These are phyloP conservation scores for Leptomonas pyrrhocoris DNA, from an alignment of 208 protist species.

Conservation along the genomic window DNA sequence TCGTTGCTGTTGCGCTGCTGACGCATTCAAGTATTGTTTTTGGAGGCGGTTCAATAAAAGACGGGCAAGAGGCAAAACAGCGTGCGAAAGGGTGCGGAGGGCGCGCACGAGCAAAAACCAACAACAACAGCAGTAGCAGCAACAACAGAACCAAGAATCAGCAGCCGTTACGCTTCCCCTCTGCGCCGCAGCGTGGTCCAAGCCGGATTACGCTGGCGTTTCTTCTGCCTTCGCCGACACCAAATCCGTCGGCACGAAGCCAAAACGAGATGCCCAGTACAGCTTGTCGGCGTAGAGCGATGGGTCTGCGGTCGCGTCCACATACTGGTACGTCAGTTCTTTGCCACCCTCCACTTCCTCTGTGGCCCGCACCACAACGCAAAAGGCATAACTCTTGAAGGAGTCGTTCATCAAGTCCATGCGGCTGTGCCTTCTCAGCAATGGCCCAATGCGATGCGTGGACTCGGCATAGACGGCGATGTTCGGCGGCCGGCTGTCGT, in stretches of 20 bases:
- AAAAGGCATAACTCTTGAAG: conserved; percentile 40
- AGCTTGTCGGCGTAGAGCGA: conserved; percentile 42
- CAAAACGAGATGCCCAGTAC: conserved; percentile 78
- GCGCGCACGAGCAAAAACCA: no score
- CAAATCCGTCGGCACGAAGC: conserved; percentile 39
- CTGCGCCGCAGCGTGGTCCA: no score
- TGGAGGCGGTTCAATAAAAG: no score
- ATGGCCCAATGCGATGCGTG: conserved; percentile 9
- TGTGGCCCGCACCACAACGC: conserved; percentile 51
- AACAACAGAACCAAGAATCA: no score
- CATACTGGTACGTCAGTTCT: conserved; percentile 74
- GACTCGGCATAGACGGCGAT: conserved; percentile 44
- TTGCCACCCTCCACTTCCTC: conserved; percentile 34
- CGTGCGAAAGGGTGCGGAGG: no score
- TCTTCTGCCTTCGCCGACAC: background rate
- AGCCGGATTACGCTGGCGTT: no score
- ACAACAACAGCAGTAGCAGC: no score
- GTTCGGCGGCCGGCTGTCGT: conserved; percentile 51
- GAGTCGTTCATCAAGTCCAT: conserved; percentile 25
- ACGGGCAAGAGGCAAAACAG: no score
- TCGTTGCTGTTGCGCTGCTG: no score
- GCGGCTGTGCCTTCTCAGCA: conserved; percentile 28
- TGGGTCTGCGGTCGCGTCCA: conserved; percentile 41
- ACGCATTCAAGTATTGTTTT: no score
- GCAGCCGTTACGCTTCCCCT: no score